phyloP scores from a whole-genome alignment of 73 alveolate genomes.

The Paramecium primaurelia region DNA sequence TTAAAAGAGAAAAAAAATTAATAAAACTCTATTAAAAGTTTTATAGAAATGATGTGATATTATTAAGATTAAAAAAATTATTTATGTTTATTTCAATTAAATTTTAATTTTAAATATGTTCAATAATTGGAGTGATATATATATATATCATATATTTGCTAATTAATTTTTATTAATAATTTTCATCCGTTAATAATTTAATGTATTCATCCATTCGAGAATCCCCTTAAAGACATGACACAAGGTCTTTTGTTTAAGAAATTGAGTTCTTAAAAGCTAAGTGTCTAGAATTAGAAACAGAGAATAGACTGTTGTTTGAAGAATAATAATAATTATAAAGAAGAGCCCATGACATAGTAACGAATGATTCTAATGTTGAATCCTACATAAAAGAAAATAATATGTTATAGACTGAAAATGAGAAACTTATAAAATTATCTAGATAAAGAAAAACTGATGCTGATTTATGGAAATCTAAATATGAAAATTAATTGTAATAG shows the following conservation, averaged over 20 bases:
- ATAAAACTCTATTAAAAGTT: neutral
- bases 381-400: neutral
- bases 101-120: neutral
- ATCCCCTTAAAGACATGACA: conserved; percentile 1
- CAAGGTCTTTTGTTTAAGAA: conserved; percentile 9
- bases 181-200: conserved; percentile 31
- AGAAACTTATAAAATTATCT: neutral
- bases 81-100: neutral
- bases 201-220: conserved; percentile 18
- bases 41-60: neutral
- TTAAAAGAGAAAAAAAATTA: neutral
- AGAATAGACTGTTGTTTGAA: neutral
- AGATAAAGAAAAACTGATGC: conserved; percentile 43
- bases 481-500: conserved; percentile 27
- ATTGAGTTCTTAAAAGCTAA: conserved; percentile 1
- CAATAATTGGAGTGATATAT: neutral
- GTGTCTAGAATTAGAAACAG: conserved; percentile 29
- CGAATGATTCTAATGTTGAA: neutral
- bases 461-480: conserved; percentile 43
- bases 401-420: neutral
- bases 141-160: neutral
- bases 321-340: neutral
- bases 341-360: conserved; percentile 33
- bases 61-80: neutral
- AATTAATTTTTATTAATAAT: neutral